Conservation (phyloP, 164 flowering plant genomes). For the grape (Vitis vinifera) region ASM3070453v1 NC_081818.1:29849001-29849500, state of each 20-base stretch:
- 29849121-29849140: conserved; percentile 37
- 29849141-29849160: conserved; percentile 45
- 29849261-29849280: neutral
- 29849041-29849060: neutral
- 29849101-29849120: neutral
- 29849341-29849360: too few relatives aligned
- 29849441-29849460: too few relatives aligned
- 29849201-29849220: conserved; percentile 8
- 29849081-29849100: neutral
- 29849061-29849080: neutral
- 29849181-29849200: conserved; percentile 5
- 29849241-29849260: conserved; percentile 7
- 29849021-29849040: neutral
- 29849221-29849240: conserved; percentile 11
- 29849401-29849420: too few relatives aligned
- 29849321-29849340: too few relatives aligned
- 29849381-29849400: too few relatives aligned
- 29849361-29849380: too few relatives aligned
- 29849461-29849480: too few relatives aligned
- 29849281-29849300: too few relatives aligned
- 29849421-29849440: too few relatives aligned
- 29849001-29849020: too few relatives aligned
- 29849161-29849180: conserved; percentile 6
- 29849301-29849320: too few relatives aligned
- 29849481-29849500: too few relatives aligned